These are phyloP conservation scores for Ophiostoma ips DNA, from an alignment of 2,329 filamentous ascomycete species.

Conservation along the genomic window DNA sequence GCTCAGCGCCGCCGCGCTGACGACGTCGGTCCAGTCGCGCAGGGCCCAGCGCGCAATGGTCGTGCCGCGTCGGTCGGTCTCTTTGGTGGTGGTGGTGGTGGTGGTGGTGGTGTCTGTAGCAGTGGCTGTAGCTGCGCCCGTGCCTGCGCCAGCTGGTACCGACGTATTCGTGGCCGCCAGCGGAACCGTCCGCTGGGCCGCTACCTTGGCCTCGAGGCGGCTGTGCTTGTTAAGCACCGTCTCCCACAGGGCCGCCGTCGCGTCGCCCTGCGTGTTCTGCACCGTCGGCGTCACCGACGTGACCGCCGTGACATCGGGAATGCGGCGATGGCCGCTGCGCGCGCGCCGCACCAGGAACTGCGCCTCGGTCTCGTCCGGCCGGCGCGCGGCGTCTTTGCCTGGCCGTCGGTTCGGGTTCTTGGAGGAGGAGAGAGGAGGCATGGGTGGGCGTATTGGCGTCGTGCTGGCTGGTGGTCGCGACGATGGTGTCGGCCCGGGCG, in stretches of 20 bases:
- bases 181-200: too few species aligned
- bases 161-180: too few species aligned
- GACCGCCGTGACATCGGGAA: constrained; percentile 1
- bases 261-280: neutral
- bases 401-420: constrained; percentile 21
- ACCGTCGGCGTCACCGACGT: neutral
- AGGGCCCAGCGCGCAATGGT: constrained; percentile 24
- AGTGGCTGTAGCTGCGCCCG: too few species aligned
- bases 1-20: constrained; percentile 63
- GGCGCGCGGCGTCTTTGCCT: constrained; percentile 23
- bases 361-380: constrained; percentile 30
- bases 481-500: neutral
- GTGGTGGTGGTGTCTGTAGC: neutral
- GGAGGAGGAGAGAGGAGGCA: neutral
- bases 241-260: neutral
- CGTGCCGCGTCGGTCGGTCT: too few species aligned
- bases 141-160: too few species aligned
- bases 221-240: neutral
- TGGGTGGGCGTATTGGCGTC: neutral
- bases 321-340: constrained; percentile 20
- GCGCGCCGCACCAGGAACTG: constrained; percentile 36
- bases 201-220: neutral
- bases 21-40: constrained; percentile 74
- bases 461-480: neutral
- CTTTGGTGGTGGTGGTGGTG: neutral